Evolutionary conservation across 2,329 filamentous ascomycete species (phyloP), one percentile per base, ranked within the genome.

Genomic region (Knufia fluminis): DNA sequence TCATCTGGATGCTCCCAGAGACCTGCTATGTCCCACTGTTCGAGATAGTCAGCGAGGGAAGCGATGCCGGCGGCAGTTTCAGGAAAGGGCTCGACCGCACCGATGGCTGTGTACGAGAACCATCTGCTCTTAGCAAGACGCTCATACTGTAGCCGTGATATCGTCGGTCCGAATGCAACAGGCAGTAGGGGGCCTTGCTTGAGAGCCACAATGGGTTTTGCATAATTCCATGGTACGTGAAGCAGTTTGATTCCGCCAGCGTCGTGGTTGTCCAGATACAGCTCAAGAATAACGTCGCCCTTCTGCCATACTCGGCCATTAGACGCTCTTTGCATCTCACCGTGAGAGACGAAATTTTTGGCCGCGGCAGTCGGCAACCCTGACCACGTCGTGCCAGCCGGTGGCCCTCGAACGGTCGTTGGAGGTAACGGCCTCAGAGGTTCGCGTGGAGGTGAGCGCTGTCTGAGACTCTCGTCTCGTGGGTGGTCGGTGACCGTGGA

Each of bases 1-100:
- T 54, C 47, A 12, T 50, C 14, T 9, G 54, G 55, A 48, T 54
- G 56, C 8, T 56, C 43, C 57, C 57, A 59, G 6, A 55, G 20
- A n/a, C 19, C 40, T 36, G 33, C 9, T 17, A 36, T 36, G n/a
- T 36, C 16, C 16, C 16, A 6, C 9, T 6, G 20, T 24, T 58
- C 50, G 19, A 58, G 31, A 33, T 53, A 41, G 16, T 50, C 32
- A n/a, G 52, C 42, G 10, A 59, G 47, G 16, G 35, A 46, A 6
- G 50, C 47, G 3, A 36, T 23, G 3, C 45, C 42, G 12, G 12
- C 10, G 12, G 14, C 31, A 35, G 52, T 56, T 23, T 57, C 50
- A n/a, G 51, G 46, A 41, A 52, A 53, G 3, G 54, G 33, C 33
- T 54, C 46, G 40, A 57, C 46, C 6, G 44, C 14, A 19, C 47